Percentiles rank a stretch among this genome's conserved stretches.
Conservation (phyloP, 2,329 filamentous ascomycete genomes). For the Apiospora marii region DNA sequence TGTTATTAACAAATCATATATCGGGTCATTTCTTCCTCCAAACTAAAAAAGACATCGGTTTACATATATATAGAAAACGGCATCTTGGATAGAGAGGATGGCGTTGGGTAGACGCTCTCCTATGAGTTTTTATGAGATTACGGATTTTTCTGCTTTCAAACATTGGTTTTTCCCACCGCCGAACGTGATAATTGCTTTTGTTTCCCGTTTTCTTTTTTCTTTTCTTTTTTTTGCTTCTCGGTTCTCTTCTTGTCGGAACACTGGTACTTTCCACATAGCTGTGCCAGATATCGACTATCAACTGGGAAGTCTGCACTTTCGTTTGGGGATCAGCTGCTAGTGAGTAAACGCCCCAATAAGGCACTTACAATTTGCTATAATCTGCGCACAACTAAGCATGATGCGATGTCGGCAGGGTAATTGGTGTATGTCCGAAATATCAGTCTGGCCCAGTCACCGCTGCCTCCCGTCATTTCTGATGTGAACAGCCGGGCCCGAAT, state of each 20-base stretch:
- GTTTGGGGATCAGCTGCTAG: not conserved
- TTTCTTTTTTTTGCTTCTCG: not conserved
- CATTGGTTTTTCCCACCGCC: too few relatives aligned
- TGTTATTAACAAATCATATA: not conserved
- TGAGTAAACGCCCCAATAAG: too few relatives aligned
- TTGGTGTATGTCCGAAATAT: not conserved
- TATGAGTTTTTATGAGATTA: conserved; percentile 20
- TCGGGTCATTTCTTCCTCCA: not conserved
- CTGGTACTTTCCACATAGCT: not conserved
- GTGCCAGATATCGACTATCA: too few relatives aligned
- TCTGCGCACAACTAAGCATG: too few relatives aligned
- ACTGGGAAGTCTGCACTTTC: not conserved
- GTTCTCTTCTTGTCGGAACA: not conserved
- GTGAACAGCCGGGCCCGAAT: not conserved
- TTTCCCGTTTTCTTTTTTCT: not conserved
- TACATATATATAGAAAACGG: conserved; percentile 17
- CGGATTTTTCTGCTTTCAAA: conserved; percentile 15
- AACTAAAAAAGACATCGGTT: conserved; percentile 14
- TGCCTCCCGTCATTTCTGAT: not conserved
- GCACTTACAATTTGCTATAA: too few relatives aligned
- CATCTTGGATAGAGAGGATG: conserved; percentile 21
- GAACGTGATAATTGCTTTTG: not conserved
- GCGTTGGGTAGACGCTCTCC: conserved; percentile 15
- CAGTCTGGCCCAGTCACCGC: not conserved
- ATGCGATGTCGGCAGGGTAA: not conserved